These are phyloP conservation scores for Fimicolochytrium jonesii DNA, from an alignment of 192 early-diverging fungal species.

Conservation along the genomic window DNA sequence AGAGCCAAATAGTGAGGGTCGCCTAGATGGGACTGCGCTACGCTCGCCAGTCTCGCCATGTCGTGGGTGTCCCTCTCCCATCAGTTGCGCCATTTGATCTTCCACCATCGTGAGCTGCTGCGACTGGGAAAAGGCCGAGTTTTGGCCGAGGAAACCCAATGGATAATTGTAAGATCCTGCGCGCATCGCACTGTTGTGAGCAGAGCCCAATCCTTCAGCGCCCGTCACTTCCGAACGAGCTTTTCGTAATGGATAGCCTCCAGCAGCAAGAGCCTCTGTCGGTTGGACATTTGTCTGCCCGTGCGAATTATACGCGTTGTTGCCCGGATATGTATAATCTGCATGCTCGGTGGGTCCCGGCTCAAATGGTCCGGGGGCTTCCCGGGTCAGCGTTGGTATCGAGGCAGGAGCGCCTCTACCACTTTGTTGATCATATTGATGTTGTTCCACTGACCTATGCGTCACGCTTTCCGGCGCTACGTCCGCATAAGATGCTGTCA, in stretches of 20 bases:
- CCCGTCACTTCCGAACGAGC: constrained; percentile 26
- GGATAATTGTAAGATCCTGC: constrained; percentile 4
- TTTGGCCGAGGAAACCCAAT: constrained; percentile 11
- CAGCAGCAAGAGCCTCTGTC: too few species aligned
- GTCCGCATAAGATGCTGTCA: too few species aligned
- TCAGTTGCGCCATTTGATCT: background rate
- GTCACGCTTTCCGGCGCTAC: too few species aligned
- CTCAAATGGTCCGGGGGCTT: too few species aligned
- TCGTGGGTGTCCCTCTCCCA: constrained; percentile 28
- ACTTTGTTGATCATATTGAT: too few species aligned
- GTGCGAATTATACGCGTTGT: too few species aligned
- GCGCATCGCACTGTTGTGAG: background rate
- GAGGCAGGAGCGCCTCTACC: too few species aligned
- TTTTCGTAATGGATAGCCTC: constrained; percentile 31
- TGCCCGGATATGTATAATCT: too few species aligned
- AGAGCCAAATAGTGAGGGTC: constrained; percentile 26
- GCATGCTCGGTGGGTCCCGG: too few species aligned
- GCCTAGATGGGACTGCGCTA: constrained; percentile 22
- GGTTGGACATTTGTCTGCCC: too few species aligned
- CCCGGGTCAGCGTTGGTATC: too few species aligned
- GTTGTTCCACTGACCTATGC: too few species aligned
- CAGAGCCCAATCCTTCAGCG: background rate
- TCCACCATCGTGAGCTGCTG: constrained; percentile 7
- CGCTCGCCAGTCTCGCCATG: constrained; percentile 40
- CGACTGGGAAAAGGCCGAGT: constrained; percentile 5